Evolutionary conservation across 73 alveolate genomes (phyloP).

Genomic region (Uronychia binucleata): DNA sequence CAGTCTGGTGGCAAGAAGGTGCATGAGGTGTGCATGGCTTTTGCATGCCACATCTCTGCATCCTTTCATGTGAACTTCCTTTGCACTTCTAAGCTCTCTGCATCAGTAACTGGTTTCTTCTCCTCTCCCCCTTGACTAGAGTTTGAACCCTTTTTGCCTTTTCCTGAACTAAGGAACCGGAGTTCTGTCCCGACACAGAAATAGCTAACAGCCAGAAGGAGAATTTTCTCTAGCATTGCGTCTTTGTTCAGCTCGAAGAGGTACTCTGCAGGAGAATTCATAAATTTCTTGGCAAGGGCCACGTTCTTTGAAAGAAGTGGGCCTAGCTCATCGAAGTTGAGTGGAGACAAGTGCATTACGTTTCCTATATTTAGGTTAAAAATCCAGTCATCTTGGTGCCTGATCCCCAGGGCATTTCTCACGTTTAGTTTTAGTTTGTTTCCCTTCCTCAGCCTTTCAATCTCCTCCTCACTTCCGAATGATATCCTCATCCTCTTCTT

Average conservation of each 20-base stretch:
- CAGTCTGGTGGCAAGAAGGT: constrained; percentile 65
- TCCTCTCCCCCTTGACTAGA: constrained; percentile 10
- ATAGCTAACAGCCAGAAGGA: constrained; percentile 72
- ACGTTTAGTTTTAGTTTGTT: constrained; percentile 38
- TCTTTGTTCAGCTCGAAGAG: constrained; percentile 81
- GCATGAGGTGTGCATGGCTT: constrained; percentile 71
- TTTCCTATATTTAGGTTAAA: constrained; percentile 75
- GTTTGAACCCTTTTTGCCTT: not conserved
- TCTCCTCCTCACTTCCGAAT: constrained; percentile 52
- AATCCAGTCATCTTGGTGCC: constrained; percentile 83
- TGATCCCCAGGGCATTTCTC: constrained; percentile 54
- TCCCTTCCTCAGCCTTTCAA: constrained; percentile 30
- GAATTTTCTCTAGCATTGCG: constrained; percentile 84
- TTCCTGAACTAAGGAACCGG: constrained; percentile 33
- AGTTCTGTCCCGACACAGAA: constrained; percentile 76
- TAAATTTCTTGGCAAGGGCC: not conserved
- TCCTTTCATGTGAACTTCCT: constrained; percentile 20
- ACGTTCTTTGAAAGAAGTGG: not conserved
- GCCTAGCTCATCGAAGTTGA: constrained; percentile 71
- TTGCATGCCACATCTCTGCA: constrained; percentile 78
- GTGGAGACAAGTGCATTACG: constrained; percentile 79
- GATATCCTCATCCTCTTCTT: constrained; percentile 30
- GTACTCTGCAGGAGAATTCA: constrained; percentile 60
- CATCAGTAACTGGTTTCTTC: not conserved
- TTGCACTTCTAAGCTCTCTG: not conserved